Evolutionary conservation across 164 flowering plant species (phyloP), one percentile per base, ranked within the genome.

Genomic region (Magnolia kwangsiensis): DNA sequence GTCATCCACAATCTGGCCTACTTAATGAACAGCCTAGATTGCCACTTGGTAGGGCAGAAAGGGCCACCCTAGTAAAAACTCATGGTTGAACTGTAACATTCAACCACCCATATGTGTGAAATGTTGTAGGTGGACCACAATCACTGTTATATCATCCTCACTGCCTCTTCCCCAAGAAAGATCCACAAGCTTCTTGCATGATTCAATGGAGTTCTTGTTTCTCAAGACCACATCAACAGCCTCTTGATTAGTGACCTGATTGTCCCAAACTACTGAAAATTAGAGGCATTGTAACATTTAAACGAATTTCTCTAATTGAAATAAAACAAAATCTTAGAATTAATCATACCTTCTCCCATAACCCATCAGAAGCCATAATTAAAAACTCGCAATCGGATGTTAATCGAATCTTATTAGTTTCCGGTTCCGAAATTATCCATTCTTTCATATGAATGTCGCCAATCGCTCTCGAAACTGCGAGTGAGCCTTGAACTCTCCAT

Each of bases 361-460:
- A 71, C 7, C 93, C 93, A 84, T 90, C 93, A 50, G 93, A 85
- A 24, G 91, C 93, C 67, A 90, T 16, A 2, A 90, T 80, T 71
- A 90, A 76, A 76, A 87, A 90, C 67, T 90, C 82, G 10, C 80
- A 83, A 59, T 87, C 91, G 0, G 89, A 24, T 50, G 82, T 78
- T 14, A 89, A 37, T 2, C 1, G 69, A 31, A 89, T 61, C 29
- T 20, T 79, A 18, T 49, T 68, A 10, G 72, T 84, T 21, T 90
- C 91, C 0, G 93, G 91, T 58, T 88, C 88, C 6, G 89, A 76
- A 51, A 83, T 85, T 0, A 90, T 70, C 90, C 88, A 87, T 50
- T 88, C 76, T 78, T 90, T 88, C 72, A 86, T 50, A 77, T 86
- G 81, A 64, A 16, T 13, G 61, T 90, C 93, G 19, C 93, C 91